Percentiles rank a stretch among this genome's conserved stretches.
Evolutionary conservation across 2,329 filamentous ascomycete species (phyloP).

Genomic region (Hirsutella rhossiliensis): DNA sequence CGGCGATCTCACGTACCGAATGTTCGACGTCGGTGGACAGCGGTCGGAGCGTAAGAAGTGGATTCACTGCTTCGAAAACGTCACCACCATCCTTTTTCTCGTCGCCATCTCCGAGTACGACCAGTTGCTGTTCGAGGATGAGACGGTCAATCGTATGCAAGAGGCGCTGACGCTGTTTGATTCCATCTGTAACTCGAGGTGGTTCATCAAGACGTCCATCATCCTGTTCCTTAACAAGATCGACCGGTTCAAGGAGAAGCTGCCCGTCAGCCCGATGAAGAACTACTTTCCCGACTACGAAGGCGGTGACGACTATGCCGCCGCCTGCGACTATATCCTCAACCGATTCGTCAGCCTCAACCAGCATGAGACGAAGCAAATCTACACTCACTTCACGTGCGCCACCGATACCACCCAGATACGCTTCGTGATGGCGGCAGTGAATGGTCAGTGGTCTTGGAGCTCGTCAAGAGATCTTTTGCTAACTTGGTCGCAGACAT

Average conservation of each 20-base stretch:
- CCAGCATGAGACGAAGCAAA: conserved; percentile 98
- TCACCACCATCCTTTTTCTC: conserved; percentile 91
- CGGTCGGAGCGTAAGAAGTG: conserved; percentile 97
- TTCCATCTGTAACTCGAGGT: conserved; percentile 77
- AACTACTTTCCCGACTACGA: conserved; percentile 89
- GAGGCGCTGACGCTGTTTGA: conserved; percentile 79
- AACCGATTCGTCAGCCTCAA: conserved; percentile 98
- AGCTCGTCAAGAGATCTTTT: neutral
- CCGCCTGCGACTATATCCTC: conserved; percentile 96
- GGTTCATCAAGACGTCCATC: conserved; percentile 85
- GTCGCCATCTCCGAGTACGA: conserved; percentile 97
- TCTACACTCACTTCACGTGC: conserved; percentile 99
- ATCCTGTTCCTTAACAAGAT: conserved; percentile 89
- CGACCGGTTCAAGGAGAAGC: conserved; percentile 79
- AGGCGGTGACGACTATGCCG: conserved; percentile 88
- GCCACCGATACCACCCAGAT: conserved; percentile 98
- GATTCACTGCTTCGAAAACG: conserved; percentile 98
- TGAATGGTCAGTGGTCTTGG: conserved; percentile 62
- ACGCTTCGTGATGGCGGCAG: conserved; percentile 97
- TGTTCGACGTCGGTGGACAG: conserved; percentile 96
- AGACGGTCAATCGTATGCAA: conserved; percentile 92
- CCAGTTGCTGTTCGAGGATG: conserved; percentile 89
- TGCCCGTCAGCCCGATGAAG: conserved; percentile 71
- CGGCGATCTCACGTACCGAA: conserved; percentile 85
- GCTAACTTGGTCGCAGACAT: conserved; percentile 56